phyloP scores from a whole-genome alignment of 805 yeast species.

The Jamesozyma rosinii region DNA sequence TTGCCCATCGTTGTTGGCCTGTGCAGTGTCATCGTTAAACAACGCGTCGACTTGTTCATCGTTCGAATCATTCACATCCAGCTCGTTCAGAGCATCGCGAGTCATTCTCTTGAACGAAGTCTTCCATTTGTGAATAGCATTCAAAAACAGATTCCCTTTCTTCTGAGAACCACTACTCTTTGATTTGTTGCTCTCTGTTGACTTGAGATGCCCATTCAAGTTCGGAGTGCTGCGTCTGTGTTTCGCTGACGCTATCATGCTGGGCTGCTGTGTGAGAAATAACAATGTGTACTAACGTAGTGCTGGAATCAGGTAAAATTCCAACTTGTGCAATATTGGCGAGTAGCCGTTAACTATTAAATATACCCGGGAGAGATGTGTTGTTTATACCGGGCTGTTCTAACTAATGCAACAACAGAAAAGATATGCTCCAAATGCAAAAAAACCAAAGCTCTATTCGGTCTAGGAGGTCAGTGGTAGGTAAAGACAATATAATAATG shows the following conservation, averaged over 20 bases:
- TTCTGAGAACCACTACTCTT: background rate
- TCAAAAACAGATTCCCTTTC: conserved; percentile 6
- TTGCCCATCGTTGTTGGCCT: background rate
- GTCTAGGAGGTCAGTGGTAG: too few relatives aligned
- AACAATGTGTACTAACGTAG: too few relatives aligned
- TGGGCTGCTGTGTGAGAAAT: too few relatives aligned
- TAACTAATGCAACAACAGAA: too few relatives aligned
- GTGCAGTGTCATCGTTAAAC: conserved; percentile 8
- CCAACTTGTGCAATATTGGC: too few relatives aligned
- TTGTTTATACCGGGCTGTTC: too few relatives aligned
- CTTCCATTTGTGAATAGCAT: conserved; percentile 19
- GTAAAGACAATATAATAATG: too few relatives aligned
- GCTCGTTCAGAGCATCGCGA: conserved; percentile 16
- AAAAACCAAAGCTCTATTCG: too few relatives aligned
- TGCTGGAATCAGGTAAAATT: too few relatives aligned
- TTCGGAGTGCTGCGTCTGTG: background rate
- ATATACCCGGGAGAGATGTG: too few relatives aligned
- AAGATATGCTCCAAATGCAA: too few relatives aligned
- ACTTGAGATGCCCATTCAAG: background rate
- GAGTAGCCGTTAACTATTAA: too few relatives aligned
- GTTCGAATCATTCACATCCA: conserved; percentile 11
- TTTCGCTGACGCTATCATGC: background rate
- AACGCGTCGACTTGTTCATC: conserved; percentile 19
- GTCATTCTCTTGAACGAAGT: conserved; percentile 14
- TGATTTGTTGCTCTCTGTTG: background rate